Percentiles rank a stretch among this genome's conserved stretches.
phyloP scores from a whole-genome alignment of 2,329 filamentous ascomycete genomes.

The Trichoderma breve region DNA sequence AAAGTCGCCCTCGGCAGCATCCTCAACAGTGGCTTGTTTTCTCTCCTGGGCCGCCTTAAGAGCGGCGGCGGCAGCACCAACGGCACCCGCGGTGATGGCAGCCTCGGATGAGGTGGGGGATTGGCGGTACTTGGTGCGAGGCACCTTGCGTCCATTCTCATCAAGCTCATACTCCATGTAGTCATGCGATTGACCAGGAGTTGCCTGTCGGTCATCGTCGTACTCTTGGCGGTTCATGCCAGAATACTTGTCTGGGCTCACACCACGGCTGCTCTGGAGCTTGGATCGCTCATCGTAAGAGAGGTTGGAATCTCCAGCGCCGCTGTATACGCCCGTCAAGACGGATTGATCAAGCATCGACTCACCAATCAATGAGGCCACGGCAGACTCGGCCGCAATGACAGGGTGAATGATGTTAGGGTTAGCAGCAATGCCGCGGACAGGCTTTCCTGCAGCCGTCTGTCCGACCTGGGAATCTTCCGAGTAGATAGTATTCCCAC shows the following conservation, averaged over 20 bases:
- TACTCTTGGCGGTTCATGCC: constrained; percentile 38
- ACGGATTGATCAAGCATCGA: constrained; percentile 67
- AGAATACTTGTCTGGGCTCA: constrained; percentile 44
- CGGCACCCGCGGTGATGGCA: constrained; percentile 56
- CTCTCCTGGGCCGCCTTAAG: constrained; percentile 50
- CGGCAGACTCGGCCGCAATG: constrained; percentile 78
- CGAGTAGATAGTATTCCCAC: constrained; percentile 50
- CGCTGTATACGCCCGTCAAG: constrained; percentile 55
- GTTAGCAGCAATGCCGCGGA: constrained; percentile 69
- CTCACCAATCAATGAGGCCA: constrained; percentile 81
- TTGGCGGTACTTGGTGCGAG: constrained; percentile 43
- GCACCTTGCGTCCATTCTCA: constrained; percentile 56
- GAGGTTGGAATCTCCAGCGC: constrained; percentile 40
- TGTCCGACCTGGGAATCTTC: constrained; percentile 58
- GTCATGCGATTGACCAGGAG: constrained; percentile 44
- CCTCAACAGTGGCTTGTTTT: constrained; percentile 39
- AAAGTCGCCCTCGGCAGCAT: constrained; percentile 40
- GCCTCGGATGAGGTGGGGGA: constrained; percentile 58
- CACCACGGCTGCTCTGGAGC: constrained; percentile 34
- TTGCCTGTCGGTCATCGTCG: constrained; percentile 41
- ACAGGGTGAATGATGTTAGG: constrained; percentile 73
- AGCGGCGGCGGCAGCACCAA: constrained; percentile 52
- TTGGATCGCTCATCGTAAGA: constrained; percentile 35
- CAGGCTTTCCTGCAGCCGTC: constrained; percentile 64
- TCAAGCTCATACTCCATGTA: constrained; percentile 58